A percentile compares a stretch with the other conserved stretches of the same genome.
phyloP scores from a whole-genome alignment of 179 eudicot species.

The Drosera spatulata region DNA sequence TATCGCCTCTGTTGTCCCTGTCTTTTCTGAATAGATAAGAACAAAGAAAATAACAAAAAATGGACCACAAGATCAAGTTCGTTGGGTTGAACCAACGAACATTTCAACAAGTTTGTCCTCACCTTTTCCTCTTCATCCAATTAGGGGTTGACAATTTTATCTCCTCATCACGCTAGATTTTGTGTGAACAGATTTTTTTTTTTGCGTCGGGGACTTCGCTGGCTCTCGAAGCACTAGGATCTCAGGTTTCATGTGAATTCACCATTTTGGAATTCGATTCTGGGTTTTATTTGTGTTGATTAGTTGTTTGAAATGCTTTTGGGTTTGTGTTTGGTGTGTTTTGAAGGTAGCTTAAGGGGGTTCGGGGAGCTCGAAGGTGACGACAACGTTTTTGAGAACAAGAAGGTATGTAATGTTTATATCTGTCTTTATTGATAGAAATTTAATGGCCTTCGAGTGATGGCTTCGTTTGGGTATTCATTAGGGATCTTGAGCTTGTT shows the following conservation, averaged over 20 bases:
- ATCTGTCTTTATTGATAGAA: background rate
- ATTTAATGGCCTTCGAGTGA: background rate
- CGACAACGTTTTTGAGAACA: conserved; percentile 82
- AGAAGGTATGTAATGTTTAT: conserved; percentile 38
- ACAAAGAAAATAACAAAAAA: no score
- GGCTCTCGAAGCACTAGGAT: conserved; percentile 32
- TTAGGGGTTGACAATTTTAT: background rate
- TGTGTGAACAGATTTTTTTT: conserved; percentile 41
- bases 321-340: background rate
- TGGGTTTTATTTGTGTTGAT: background rate
- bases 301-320: no score
- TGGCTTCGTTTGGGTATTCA: background rate
- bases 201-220: conserved; percentile 83
- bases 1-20: no score
- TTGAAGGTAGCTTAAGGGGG: conserved; percentile 50
- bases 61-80: no score
- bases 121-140: background rate
- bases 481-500: no score
- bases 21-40: no score
- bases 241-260: conserved; percentile 32
- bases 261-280: no score
- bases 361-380: conserved; percentile 85
- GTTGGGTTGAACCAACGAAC: no score
- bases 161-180: background rate
- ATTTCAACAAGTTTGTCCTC: conserved; percentile 2